Conservation (phyloP, 352 stramenopile species). For the Phytopythium delawarense region DNA sequence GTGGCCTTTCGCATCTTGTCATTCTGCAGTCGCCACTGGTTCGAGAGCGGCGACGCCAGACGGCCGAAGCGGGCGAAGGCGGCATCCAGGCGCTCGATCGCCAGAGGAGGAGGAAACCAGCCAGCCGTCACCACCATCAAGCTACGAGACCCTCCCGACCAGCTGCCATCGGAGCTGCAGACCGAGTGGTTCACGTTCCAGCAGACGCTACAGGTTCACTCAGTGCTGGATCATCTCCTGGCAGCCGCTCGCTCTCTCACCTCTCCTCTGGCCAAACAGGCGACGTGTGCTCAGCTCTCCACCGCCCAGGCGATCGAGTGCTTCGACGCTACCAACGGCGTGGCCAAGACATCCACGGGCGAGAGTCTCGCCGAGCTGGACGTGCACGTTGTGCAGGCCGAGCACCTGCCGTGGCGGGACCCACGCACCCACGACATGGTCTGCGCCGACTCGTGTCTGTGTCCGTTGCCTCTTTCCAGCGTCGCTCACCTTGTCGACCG, state of each 20-base stretch:
- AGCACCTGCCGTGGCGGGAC: slow-evolving; percentile 49
- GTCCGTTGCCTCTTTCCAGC: neutral
- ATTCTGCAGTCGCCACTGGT: slow-evolving; percentile 61
- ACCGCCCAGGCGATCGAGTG: slow-evolving; percentile 17
- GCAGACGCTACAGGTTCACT: slow-evolving; percentile 22
- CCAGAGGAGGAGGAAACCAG: slow-evolving; percentile 3
- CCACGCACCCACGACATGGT: slow-evolving; percentile 38
- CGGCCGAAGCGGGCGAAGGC: slow-evolving; percentile 2
- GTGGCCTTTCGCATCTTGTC: slow-evolving; percentile 40
- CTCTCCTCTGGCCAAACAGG: slow-evolving; percentile 5
- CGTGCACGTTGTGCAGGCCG: slow-evolving; percentile 36
- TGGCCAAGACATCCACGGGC: slow-evolving; percentile 19
- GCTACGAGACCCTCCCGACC: slow-evolving; percentile 22
- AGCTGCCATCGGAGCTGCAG: slow-evolving; percentile 24
- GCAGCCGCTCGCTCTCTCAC: too few relatives aligned
- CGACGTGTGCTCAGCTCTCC: slow-evolving; percentile 17
- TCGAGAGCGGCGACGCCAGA: slow-evolving; percentile 17
- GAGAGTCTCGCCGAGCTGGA: slow-evolving; percentile 35
- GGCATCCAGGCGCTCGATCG: neutral
- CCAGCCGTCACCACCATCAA: slow-evolving; percentile 16
- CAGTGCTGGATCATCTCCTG: neutral
- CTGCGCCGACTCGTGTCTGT: neutral
- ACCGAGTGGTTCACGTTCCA: slow-evolving; percentile 26
- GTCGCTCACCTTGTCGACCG: neutral
- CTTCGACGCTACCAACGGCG: slow-evolving; percentile 24